phyloP scores from a whole-genome alignment of 2,329 filamentous ascomycete genomes.

The Epichloe festucae region DNA sequence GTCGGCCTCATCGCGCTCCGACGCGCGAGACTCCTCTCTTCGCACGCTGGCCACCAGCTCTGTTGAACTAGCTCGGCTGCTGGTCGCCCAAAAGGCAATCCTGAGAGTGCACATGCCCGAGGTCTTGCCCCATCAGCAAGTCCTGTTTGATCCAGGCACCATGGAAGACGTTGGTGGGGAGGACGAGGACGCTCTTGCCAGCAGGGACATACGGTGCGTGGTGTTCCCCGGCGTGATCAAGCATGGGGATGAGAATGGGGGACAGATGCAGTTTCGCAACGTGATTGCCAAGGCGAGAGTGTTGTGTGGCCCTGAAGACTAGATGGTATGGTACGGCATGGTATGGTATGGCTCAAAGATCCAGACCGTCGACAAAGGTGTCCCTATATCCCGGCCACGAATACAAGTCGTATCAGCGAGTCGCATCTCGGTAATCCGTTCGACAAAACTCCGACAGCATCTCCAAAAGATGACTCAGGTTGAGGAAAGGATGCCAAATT shows the following conservation, averaged over 20 bases:
- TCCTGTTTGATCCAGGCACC: conserved; percentile 40
- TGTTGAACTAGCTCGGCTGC: conserved; percentile 41
- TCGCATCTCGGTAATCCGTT: too few species aligned
- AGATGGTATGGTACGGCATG: neutral
- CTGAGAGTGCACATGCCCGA: conserved; percentile 43
- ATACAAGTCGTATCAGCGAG: too few species aligned
- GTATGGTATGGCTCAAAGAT: neutral
- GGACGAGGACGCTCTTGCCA: conserved; percentile 40
- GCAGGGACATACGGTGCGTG: conserved; percentile 45
- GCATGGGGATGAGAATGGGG: conserved; percentile 51
- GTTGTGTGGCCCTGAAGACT: conserved; percentile 37
- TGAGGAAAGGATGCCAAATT: too few species aligned
- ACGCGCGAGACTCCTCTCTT: conserved; percentile 39
- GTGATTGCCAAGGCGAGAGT: conserved; percentile 55
- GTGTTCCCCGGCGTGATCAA: conserved; percentile 54
- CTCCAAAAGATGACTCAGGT: too few species aligned
- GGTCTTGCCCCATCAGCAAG: conserved; percentile 37
- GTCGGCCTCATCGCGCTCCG: conserved; percentile 19
- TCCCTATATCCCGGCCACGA: too few species aligned
- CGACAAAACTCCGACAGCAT: too few species aligned
- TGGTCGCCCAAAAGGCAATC: conserved; percentile 45
- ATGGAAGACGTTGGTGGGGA: conserved; percentile 58
- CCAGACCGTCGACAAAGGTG: too few species aligned
- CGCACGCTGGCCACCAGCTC: conserved; percentile 37
- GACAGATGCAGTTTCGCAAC: conserved; percentile 46